Percentiles rank a stretch among this genome's conserved stretches.
phyloP scores from a whole-genome alignment of 164 flowering plant genomes.

The Tetracentron sinense region DNA sequence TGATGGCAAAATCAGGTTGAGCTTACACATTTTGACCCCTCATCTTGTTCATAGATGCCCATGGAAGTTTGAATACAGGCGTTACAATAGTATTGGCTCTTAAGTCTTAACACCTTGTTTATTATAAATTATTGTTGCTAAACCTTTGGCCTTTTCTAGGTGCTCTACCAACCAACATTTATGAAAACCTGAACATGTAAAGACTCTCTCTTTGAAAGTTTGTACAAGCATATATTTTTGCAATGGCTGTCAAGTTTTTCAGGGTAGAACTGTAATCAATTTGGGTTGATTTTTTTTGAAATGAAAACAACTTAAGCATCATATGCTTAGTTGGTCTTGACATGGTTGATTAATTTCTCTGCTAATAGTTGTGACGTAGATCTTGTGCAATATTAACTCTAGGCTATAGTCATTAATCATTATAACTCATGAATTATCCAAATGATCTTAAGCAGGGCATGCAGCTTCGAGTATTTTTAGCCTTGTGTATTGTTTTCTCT shows the following conservation, averaged over 20 bases:
- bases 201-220: background rate
- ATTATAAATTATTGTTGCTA: background rate
- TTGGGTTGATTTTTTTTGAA: background rate
- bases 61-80: background rate
- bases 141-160: background rate
- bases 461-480: background rate
- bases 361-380: background rate
- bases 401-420: too few species aligned
- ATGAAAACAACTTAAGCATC: background rate
- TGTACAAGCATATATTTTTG: background rate
- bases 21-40: background rate
- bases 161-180: background rate
- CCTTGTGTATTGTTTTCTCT: too few species aligned
- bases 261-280: background rate
- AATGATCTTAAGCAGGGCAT: too few species aligned
- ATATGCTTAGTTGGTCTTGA: background rate
- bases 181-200: background rate
- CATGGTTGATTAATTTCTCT: too few species aligned
- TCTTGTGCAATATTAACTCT: background rate
- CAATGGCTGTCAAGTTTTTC: too few species aligned
- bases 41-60: constrained; percentile 5
- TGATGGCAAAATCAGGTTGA: constrained; percentile 96
- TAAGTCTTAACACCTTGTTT: too few species aligned
- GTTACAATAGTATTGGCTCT: background rate
- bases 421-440: too few species aligned